phyloP scores from a whole-genome alignment of 495 filamentous ascomycete species.

The Podospora pseudocomata region DNA sequence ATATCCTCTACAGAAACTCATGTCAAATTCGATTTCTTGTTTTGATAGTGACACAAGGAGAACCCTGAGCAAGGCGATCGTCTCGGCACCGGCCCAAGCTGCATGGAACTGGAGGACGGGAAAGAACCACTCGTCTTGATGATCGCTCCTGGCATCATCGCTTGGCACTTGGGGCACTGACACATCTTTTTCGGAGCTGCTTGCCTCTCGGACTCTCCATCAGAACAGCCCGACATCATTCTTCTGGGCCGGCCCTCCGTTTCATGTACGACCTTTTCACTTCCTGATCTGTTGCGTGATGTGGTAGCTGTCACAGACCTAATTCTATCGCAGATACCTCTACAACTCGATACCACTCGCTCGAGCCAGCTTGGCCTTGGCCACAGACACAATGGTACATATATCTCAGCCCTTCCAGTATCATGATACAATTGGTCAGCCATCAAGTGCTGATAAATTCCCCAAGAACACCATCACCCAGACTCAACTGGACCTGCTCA shows the following conservation, averaged over 20 bases:
- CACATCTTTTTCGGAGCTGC: neutral
- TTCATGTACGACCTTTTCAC: neutral
- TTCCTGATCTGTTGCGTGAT: neutral
- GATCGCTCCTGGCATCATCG: constrained; percentile 13
- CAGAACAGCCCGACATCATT: neutral
- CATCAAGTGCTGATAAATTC: neutral
- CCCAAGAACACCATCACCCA: constrained; percentile 15
- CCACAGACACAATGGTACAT: neutral
- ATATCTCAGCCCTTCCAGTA: neutral
- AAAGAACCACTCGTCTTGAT: neutral
- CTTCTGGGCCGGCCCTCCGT: neutral
- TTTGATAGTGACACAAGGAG: neutral
- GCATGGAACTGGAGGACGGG: neutral
- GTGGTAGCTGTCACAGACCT: neutral
- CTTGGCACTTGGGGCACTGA: constrained; percentile 9
- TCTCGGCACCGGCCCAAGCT: neutral
- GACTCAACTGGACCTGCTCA: constrained; percentile 33
- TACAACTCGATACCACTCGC: neutral
- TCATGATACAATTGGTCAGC: neutral
- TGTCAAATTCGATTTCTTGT: neutral
- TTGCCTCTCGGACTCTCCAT: neutral
- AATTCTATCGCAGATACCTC: neutral
- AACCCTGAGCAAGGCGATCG: neutral
- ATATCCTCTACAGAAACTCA: neutral
- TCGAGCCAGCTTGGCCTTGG: neutral